A percentile compares a stretch with the other conserved stretches of the same genome.
phyloP scores from a whole-genome alignment of 768 basidiomycete species.

The Cantharellus anzutake region DNA sequence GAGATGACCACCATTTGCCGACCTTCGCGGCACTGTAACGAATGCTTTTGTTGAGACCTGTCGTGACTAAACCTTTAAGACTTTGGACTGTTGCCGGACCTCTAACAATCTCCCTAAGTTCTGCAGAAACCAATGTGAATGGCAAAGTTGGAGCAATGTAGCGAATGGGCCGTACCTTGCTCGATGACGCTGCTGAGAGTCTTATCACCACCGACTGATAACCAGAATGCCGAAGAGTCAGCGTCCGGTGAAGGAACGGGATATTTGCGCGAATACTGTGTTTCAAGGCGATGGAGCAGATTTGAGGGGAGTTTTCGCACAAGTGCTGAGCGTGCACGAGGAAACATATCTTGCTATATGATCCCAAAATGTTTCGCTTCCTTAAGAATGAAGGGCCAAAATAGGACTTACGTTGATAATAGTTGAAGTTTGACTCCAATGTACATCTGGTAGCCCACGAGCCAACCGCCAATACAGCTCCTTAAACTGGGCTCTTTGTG shows the following conservation, averaged over 20 bases:
- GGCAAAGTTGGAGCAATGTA: neutral
- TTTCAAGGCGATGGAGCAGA: conserved; percentile 37
- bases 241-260: conserved; percentile 26
- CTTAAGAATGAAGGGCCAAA: neutral
- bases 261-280: conserved; percentile 19
- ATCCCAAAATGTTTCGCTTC: neutral
- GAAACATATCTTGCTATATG: conserved; percentile 43
- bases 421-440: conserved; percentile 36
- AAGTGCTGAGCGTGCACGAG: conserved; percentile 51
- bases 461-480: conserved; percentile 72
- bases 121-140: conserved; percentile 20
- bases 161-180: conserved; percentile 25
- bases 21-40: conserved; percentile 62
- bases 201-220: conserved; percentile 46
- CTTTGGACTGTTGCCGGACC: conserved; percentile 71
- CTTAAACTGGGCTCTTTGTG: conserved; percentile 66
- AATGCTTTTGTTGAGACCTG: conserved; percentile 60
- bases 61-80: conserved; percentile 69
- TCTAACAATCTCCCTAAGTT: conserved; percentile 59
- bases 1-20: conserved; percentile 53
- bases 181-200: conserved; percentile 30
- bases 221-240: conserved; percentile 63
- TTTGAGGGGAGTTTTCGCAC: conserved; percentile 60
- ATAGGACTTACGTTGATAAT: conserved; percentile 23
- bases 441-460: conserved; percentile 59